Conservation (phyloP, 164 flowering plant species). For the Vitis cinerea region DNA sequence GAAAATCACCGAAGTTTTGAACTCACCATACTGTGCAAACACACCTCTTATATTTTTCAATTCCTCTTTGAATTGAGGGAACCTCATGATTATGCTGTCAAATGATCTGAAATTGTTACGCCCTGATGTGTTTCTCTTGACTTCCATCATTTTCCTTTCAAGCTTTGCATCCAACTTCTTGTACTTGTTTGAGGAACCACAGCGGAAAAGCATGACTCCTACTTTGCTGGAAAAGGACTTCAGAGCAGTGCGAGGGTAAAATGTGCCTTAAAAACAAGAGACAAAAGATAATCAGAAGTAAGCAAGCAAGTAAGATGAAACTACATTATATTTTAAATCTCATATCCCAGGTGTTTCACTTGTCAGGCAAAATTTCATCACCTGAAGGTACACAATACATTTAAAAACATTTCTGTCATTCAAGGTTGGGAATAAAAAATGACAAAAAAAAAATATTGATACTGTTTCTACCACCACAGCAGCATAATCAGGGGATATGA, state of each 20-base stretch:
- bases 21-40: conserved; percentile 70
- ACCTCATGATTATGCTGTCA: conserved; percentile 63
- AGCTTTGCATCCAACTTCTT: conserved; percentile 54
- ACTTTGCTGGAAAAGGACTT: conserved; percentile 46
- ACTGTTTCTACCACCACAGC: too few relatives aligned
- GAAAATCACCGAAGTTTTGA: not conserved
- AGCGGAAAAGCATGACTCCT: conserved; percentile 34
- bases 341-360: too few relatives aligned
- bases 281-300: conserved; percentile 1
- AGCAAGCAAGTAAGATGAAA: not conserved
- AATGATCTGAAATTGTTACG: conserved; percentile 48
- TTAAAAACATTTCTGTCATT: too few relatives aligned
- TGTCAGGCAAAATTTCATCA: too few relatives aligned
- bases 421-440: too few relatives aligned
- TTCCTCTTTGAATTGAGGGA: conserved; percentile 63
- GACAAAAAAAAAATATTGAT: too few relatives aligned
- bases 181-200: conserved; percentile 40
- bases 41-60: conserved; percentile 45
- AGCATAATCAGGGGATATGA: too few relatives aligned
- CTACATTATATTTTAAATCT: too few relatives aligned
- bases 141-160: conserved; percentile 57
- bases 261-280: conserved; percentile 34
- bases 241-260: conserved; percentile 29
- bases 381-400: too few relatives aligned
- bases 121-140: conserved; percentile 38